phyloP scores from a whole-genome alignment of 805 yeast species.

The Ogataea methanolica region DNA sequence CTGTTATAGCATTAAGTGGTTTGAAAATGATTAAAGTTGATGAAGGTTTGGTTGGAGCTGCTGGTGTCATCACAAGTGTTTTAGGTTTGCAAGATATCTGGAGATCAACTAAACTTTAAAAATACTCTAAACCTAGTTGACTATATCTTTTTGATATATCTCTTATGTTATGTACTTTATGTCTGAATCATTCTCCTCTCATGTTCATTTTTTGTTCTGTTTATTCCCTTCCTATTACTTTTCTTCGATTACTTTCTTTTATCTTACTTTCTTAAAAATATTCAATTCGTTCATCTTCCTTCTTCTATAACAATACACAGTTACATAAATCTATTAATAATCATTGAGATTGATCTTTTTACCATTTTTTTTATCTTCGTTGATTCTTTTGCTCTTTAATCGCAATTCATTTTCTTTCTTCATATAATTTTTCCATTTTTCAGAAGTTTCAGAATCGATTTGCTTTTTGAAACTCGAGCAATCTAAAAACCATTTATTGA shows the following conservation, averaged over 20 bases:
- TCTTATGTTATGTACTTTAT: background rate
- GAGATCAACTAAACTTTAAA: constrained; percentile 37
- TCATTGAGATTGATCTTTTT: constrained; percentile 16
- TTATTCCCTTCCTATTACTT: background rate
- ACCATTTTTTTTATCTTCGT: constrained; percentile 20
- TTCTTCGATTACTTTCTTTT: background rate
- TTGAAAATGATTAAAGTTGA: constrained; percentile 54
- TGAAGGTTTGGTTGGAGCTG: constrained; percentile 79
- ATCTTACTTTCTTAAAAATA: background rate
- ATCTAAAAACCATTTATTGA: constrained; percentile 33
- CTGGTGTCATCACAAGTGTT: constrained; percentile 78
- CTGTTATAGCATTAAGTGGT: constrained; percentile 68
- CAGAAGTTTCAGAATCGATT: constrained; percentile 34
- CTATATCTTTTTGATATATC: background rate
- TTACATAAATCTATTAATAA: constrained; percentile 2
- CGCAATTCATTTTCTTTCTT: constrained; percentile 20
- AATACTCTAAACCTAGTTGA: background rate
- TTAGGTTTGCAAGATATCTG: constrained; percentile 74
- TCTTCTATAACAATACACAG: too few species aligned
- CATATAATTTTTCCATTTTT: constrained; percentile 36
- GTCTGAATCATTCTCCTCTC: background rate
- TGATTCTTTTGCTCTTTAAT: constrained; percentile 16
- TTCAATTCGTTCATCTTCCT: too few species aligned
- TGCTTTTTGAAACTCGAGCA: constrained; percentile 32
- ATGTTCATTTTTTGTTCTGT: too few species aligned